phyloP scores from a whole-genome alignment of 2,329 filamentous ascomycete genomes.

The Fusarium vanettenii region DNA sequence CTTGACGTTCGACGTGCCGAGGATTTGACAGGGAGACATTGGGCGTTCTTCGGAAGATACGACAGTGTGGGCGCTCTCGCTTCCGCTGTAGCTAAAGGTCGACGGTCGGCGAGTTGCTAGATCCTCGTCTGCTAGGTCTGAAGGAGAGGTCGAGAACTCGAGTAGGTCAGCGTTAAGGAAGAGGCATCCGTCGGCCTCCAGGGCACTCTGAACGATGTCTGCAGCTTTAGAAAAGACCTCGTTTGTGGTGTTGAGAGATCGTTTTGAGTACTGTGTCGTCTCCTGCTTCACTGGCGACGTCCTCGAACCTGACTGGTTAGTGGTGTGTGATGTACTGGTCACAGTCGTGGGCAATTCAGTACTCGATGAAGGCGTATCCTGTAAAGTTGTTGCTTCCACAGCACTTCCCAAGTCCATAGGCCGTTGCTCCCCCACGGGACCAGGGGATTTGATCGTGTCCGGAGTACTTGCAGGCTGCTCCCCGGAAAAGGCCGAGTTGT shows the following conservation, averaged over 20 bases:
- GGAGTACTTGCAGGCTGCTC: slow-evolving; percentile 1
- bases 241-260: background rate
- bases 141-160: slow-evolving; percentile 26
- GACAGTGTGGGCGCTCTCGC: slow-evolving; percentile 20
- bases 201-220: slow-evolving; percentile 54
- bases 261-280: background rate
- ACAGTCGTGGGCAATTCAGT: background rate
- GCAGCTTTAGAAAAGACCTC: slow-evolving; percentile 57
- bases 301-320: background rate
- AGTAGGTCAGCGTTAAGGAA: slow-evolving; percentile 50
- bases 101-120: slow-evolving; percentile 16
- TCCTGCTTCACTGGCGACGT: background rate
- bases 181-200: slow-evolving; percentile 54
- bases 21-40: slow-evolving; percentile 12
- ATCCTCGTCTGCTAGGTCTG: slow-evolving; percentile 21
- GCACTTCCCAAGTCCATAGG: background rate
- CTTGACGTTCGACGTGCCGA: slow-evolving; percentile 10
- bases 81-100: slow-evolving; percentile 8
- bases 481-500: slow-evolving; percentile 37
- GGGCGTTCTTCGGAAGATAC: slow-evolving; percentile 22
- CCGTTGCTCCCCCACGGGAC: background rate
- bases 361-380: background rate
- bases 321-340: background rate
- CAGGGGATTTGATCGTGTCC: background rate
- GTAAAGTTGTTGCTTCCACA: background rate